Evolutionary conservation across 192 early-diverging fungal genomes (phyloP), one percentile per base, ranked within the genome.

Genomic region (Coemansia sp.): DNA sequence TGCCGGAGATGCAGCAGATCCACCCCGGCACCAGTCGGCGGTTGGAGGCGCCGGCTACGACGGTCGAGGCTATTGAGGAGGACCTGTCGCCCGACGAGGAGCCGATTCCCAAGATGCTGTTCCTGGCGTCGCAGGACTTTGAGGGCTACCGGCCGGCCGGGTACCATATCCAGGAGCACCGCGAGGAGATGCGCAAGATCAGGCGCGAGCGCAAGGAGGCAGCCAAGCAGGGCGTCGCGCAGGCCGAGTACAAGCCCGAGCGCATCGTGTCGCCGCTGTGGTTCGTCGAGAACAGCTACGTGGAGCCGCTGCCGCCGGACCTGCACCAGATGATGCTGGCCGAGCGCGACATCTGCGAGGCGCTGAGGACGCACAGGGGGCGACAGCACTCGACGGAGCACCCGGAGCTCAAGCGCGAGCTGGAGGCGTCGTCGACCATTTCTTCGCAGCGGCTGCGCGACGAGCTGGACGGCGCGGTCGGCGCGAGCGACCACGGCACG

Each of bases 1-100:
- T 59, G 23, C 72, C 72, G 0, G 77, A 80, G 39, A 80, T 80
- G 77, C 48, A 80, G 59, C 72, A 80, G 63, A 48, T 72, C 35
- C 41, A 63, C 2, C 65, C 72, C 11, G 2, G 33, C 25, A 16
- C 13, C 2, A 56, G n/a, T n/a, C 53, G 53, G 48, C 48, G 48
- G 3, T n/a, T 56, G 53, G 53, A 56, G 31, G 34, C 57, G 3
- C 72, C 57, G 0, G 68, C 64, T 0, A 53, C 64, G 1, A 75
- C 77, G 1, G 45, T 80, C n/a, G 77, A 80, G 0, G 72, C 74
- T 35, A 48, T 80, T 4, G 77, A 80, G 26, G 73, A 69, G 18
- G 77, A 75, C 18, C 43, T 70, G 48, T 69, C 77, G 5, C 53
- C 72, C 0, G 77, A 80, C 14, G 77, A 80, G 41, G 77, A 75